Base-by-base conservation (phyloP, 257 asterid species). In the Nemophila menziesii region DNA sequence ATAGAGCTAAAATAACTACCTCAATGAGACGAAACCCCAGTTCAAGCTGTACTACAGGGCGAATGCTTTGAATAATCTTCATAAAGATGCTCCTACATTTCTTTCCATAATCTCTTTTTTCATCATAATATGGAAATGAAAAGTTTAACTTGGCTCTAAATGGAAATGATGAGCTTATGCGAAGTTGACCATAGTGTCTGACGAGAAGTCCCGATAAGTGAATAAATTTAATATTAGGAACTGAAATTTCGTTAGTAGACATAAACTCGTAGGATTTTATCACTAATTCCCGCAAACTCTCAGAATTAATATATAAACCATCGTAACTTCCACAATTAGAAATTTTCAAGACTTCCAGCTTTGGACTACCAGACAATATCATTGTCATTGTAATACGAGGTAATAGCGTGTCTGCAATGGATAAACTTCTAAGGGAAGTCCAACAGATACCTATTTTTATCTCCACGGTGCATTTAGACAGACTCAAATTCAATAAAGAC, bases 161-260 rank as follows among this genome's bases (percentile, higher is more conserved):
- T n/a, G n/a, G 47, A 42, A 40, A 22, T 22, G 61, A 42, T 10
- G 62, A n/a, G 34, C n/a, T n/a, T n/a, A 38, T 6, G 18, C 49
- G 13, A 2, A 10, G 14, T 7, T 48, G 14, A n/a, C 14, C 1
- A 37, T 48, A 8, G 15, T n/a, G 17, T 34, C 12, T 18, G 40
- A 4, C 4, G 33, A 16, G 12, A 0, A 0, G 0, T 6, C 16
- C 1, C 23, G 8, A 8, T 16, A 61, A 11, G 4, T 12, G 7
- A 26, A 62, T 33, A 16, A 8, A 14, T 16, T 26, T 46, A 15
- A 48, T 0, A 43, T 41, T 36, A 20, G 62, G 58, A 18, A 57
- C 58, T 23, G 62, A 61, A 12, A 54, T 43, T 15, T 49, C 57
- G 34, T 33, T 15, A 16, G n/a, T 17, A 20, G 11, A 5, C 29